Conservation (phyloP, 495 filamentous ascomycete species). For the Cercophora sp. region DNA sequence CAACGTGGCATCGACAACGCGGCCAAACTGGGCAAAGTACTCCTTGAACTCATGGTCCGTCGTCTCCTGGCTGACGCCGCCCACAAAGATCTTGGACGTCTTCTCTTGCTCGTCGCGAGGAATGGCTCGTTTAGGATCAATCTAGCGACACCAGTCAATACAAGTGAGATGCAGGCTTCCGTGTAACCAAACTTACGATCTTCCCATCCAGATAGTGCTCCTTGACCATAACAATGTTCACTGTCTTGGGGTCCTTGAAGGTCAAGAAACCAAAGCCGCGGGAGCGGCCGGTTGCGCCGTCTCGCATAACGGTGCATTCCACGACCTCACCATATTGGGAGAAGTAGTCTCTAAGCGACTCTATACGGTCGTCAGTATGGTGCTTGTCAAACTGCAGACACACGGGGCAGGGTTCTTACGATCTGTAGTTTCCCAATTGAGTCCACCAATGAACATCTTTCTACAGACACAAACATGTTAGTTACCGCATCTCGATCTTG, state of each 20-base stretch:
- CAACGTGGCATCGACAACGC: constrained; percentile 92
- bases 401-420: constrained; percentile 55
- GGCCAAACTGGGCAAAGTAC: constrained; percentile 93
- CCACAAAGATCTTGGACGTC: constrained; percentile 97
- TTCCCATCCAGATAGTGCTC: constrained; percentile 98
- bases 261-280: constrained; percentile 96
- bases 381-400: background rate
- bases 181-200: constrained; percentile 64
- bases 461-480: constrained; percentile 50
- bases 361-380: constrained; percentile 40
- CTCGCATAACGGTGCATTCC: constrained; percentile 97
- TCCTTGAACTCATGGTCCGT: constrained; percentile 93
- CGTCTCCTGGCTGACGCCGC: constrained; percentile 94
- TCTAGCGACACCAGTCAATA: constrained; percentile 49
- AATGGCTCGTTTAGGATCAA: constrained; percentile 96
- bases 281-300: constrained; percentile 88
- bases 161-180: too few relatives aligned
- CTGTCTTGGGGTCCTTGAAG: constrained; percentile 93
- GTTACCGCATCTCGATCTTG: too few relatives aligned
- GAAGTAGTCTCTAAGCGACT: constrained; percentile 97
- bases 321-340: constrained; percentile 96
- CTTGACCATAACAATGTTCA: constrained; percentile 99
- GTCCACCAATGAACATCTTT: constrained; percentile 99
- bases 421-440: constrained; percentile 99
- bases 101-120: constrained; percentile 97